These are phyloP conservation scores for Neoboletus magnificus DNA, from an alignment of 768 basidiomycete species.

Conservation along the genomic window DNA sequence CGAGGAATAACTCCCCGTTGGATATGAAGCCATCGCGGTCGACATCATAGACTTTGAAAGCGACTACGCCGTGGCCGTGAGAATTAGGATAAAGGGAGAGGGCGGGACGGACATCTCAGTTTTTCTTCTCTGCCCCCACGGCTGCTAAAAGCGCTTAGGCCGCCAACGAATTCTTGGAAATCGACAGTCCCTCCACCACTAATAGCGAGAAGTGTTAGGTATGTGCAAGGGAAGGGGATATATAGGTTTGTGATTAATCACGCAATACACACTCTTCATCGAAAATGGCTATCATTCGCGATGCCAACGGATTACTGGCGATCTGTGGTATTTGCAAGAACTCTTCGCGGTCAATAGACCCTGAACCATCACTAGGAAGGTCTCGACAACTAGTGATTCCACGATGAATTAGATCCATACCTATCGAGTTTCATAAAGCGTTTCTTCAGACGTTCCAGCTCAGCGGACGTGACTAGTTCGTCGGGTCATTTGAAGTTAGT, in stretches of 20 bases:
- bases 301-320: slow-evolving; percentile 94
- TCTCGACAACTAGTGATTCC: neutral
- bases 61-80: slow-evolving; percentile 54
- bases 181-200: slow-evolving; percentile 99
- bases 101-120: slow-evolving; percentile 68
- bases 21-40: slow-evolving; percentile 97
- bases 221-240: neutral
- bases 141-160: slow-evolving; percentile 95
- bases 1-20: slow-evolving; percentile 97
- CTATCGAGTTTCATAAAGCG: slow-evolving; percentile 99
- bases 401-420: slow-evolving; percentile 36
- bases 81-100: neutral
- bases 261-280: slow-evolving; percentile 85
- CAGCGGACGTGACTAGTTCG: slow-evolving; percentile 81
- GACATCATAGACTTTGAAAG: slow-evolving; percentile 99
- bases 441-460: slow-evolving; percentile 95
- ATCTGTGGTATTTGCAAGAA: slow-evolving; percentile 99
- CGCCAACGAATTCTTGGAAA: slow-evolving; percentile 98
- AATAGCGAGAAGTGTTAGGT: neutral
- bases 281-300: slow-evolving; percentile 98
- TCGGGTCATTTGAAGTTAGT: slow-evolving; percentile 8
- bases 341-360: slow-evolving; percentile 97
- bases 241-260: slow-evolving; percentile 1
- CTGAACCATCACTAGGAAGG: slow-evolving; percentile 78
- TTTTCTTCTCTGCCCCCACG: slow-evolving; percentile 97